Evolutionary conservation across 345 rosid species (phyloP).

Genomic region (Gossypium herbaceum): DNA sequence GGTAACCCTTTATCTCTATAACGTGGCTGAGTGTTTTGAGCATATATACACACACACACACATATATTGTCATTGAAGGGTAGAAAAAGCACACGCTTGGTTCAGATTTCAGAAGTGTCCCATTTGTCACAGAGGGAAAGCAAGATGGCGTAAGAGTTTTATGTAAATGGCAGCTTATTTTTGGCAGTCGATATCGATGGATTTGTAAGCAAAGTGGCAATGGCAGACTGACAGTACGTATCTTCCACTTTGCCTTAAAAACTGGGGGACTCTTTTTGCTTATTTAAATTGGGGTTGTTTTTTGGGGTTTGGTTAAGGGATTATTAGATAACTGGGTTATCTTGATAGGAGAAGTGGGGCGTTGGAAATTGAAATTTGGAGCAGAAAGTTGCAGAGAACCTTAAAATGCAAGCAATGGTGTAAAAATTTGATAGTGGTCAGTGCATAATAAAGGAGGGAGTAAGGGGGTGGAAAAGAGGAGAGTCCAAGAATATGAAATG

Average conservation of each 20-base stretch:
- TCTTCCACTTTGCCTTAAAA: conserved; percentile 17
- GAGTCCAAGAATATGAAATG: not conserved
- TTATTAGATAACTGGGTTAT: not conserved
- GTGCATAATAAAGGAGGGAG: not conserved
- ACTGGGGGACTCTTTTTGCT: not conserved
- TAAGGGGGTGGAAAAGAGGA: too few species aligned
- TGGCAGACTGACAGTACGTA: not conserved
- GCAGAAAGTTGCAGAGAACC: conserved; percentile 18
- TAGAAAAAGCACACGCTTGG: conserved; percentile 5
- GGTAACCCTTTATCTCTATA: not conserved
- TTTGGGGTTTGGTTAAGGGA: not conserved
- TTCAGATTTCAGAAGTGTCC: not conserved
- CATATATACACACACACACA: not conserved
- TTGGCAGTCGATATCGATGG: not conserved
- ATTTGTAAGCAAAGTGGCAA: conserved; percentile 1
- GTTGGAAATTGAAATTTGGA: conserved; percentile 22
- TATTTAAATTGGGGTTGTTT: not conserved
- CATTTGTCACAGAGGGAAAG: not conserved
- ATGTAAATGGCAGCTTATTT: not conserved
- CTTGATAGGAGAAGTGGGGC: not conserved
- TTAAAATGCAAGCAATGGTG: conserved; percentile 29
- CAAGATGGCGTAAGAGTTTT: conserved; percentile 2
- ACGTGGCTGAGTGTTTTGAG: not conserved
- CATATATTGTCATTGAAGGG: not conserved
- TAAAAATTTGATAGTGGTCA: not conserved